phyloP scores from a whole-genome alignment of 1,139 yeast genomes.

The Suhomyces terraborum region DNA sequence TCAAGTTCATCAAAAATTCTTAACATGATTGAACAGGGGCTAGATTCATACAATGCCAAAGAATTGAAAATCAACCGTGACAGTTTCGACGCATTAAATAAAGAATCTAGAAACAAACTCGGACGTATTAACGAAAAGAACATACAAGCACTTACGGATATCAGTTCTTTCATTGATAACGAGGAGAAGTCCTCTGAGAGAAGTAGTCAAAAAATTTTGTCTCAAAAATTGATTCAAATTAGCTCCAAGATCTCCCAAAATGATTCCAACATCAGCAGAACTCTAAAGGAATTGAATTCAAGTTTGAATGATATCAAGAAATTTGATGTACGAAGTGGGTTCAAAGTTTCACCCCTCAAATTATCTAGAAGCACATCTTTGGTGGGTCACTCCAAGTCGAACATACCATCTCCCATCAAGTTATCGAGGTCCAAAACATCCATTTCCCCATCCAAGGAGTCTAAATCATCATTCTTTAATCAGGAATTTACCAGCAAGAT shows the following conservation, averaged over 20 bases:
- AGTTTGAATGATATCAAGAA: slow-evolving; percentile 18
- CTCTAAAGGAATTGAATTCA: slow-evolving; percentile 12
- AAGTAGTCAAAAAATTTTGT: slow-evolving; percentile 2
- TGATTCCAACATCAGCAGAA: slow-evolving; percentile 13
- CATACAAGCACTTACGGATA: background rate
- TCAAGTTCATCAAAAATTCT: slow-evolving; percentile 8
- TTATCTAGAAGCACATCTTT: slow-evolving; percentile 3
- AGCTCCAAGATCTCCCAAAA: slow-evolving; percentile 14
- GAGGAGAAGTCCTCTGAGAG: slow-evolving; percentile 4
- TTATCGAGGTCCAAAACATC: slow-evolving; percentile 1
- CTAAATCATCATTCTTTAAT: background rate
- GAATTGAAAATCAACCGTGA: slow-evolving; percentile 6
- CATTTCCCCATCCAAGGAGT: slow-evolving; percentile 5
- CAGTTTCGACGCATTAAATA: slow-evolving; percentile 7
- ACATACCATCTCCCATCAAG: slow-evolving; percentile 12
- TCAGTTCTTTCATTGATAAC: slow-evolving; percentile 4
- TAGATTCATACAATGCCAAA: slow-evolving; percentile 5
- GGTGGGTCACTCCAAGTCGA: slow-evolving; percentile 1
- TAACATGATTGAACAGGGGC: slow-evolving; percentile 7
- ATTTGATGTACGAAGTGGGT: slow-evolving; percentile 15
- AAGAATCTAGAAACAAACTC: slow-evolving; percentile 8
- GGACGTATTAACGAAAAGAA: slow-evolving; percentile 6
- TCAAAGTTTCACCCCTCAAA: slow-evolving; percentile 14
- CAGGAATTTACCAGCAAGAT: slow-evolving; percentile 10
- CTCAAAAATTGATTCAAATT: slow-evolving; percentile 10